Evolutionary conservation across 2,329 filamentous ascomycete genomes (phyloP).

Genomic region (Coniochaeta pulveracea): DNA sequence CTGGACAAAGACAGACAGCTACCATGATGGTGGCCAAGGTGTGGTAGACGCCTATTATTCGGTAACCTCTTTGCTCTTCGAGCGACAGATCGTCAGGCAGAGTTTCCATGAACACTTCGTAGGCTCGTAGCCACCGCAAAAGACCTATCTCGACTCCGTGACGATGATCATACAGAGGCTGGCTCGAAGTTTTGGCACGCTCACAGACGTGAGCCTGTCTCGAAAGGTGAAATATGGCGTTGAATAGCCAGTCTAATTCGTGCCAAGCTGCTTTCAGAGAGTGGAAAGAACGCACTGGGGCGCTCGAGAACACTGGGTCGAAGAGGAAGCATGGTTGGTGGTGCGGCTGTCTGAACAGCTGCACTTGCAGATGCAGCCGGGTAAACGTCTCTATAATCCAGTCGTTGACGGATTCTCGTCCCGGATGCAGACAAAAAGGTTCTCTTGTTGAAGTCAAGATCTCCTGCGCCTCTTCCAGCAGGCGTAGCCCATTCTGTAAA

Average conservation of each 20-base stretch:
- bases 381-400: background rate
- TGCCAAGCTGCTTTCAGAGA: background rate
- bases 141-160: too few species aligned
- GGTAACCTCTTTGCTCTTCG: too few species aligned
- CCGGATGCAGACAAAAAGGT: too few species aligned
- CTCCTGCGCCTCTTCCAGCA: constrained; percentile 21
- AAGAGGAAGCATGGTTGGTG: background rate
- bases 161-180: too few species aligned
- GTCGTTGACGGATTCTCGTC: too few species aligned
- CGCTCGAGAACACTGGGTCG: background rate
- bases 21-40: constrained; percentile 31
- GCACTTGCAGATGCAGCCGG: background rate
- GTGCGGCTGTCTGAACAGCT: background rate
- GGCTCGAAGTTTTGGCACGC: too few species aligned
- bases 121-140: too few species aligned
- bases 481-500: constrained; percentile 23
- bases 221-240: background rate
- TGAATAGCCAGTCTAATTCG: background rate
- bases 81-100: too few species aligned
- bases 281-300: background rate
- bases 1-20: constrained; percentile 18
- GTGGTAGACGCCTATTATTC: constrained; percentile 27
- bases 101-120: too few species aligned
- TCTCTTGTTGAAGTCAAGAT: too few species aligned
- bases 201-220: background rate